Conservation (phyloP, 164 flowering plant genomes). For the Annona squamosa region DNA sequence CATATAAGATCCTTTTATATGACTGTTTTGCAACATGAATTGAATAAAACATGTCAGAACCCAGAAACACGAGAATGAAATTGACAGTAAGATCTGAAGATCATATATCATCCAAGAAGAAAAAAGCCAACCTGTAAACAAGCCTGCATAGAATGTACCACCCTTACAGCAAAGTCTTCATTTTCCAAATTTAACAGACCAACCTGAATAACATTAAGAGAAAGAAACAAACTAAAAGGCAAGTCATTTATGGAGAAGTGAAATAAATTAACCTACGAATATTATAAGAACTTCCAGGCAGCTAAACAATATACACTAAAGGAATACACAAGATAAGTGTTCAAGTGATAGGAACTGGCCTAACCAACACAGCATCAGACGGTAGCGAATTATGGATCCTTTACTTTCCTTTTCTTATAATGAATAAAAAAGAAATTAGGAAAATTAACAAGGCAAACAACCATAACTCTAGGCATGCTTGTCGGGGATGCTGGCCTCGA, state of each 20-base stretch:
- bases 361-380: neutral
- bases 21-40: neutral
- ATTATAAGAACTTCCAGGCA: neutral
- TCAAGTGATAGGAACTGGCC: neutral
- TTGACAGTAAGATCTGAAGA: neutral
- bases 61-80: neutral
- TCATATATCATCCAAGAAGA: neutral
- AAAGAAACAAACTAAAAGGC: neutral
- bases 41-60: neutral
- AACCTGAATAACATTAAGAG: conserved; percentile 36
- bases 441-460: too few relatives aligned
- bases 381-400: too few relatives aligned
- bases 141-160: conserved; percentile 55
- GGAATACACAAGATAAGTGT: neutral
- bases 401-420: neutral
- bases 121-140: conserved; percentile 62
- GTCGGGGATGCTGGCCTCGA: too few relatives aligned
- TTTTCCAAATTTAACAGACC: conserved; percentile 87
- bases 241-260: neutral
- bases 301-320: neutral
- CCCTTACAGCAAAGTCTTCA: conserved; percentile 56
- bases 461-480: too few relatives aligned
- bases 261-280: neutral
- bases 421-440: too few relatives aligned
- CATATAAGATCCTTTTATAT: neutral